phyloP scores from a whole-genome alignment of 2,329 filamentous ascomycete genomes.

The Fusarium sp. region DNA sequence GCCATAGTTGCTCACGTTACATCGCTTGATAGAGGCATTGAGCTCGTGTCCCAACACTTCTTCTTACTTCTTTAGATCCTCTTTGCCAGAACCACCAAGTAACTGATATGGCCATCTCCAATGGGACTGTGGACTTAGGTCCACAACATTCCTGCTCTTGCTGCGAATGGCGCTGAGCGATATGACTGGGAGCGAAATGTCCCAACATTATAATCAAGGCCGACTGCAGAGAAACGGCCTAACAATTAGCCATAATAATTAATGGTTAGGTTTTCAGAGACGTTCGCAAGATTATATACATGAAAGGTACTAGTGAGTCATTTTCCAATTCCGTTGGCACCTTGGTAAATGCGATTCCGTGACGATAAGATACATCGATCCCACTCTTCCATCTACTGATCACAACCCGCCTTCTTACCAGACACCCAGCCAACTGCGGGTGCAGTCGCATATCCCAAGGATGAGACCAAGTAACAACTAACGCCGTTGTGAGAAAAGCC shows the following conservation, averaged over 20 bases:
- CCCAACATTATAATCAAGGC: background rate
- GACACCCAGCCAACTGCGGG: background rate
- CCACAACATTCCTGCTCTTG: rapidly evolving
- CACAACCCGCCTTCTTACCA: background rate
- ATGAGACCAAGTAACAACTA: background rate
- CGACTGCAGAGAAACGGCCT: background rate
- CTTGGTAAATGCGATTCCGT: background rate
- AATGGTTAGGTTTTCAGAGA: no score
- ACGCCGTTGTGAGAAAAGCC: background rate
- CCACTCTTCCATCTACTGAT: background rate
- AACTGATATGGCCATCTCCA: background rate
- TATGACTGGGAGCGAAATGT: no score
- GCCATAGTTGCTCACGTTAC: background rate
- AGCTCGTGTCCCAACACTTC: background rate
- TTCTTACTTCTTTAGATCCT: background rate
- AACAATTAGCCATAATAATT: background rate
- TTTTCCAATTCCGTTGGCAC: no score
- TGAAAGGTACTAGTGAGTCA: background rate
- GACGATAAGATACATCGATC: background rate
- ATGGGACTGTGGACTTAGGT: rapidly evolving
- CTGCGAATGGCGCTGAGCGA: rapidly evolving
- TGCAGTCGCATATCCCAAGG: background rate
- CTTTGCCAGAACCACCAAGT: rapidly evolving
- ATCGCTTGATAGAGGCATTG: background rate
- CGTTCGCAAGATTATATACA: background rate